phyloP scores from a whole-genome alignment of 441 rosid species.

The Erodium texanum region DNA sequence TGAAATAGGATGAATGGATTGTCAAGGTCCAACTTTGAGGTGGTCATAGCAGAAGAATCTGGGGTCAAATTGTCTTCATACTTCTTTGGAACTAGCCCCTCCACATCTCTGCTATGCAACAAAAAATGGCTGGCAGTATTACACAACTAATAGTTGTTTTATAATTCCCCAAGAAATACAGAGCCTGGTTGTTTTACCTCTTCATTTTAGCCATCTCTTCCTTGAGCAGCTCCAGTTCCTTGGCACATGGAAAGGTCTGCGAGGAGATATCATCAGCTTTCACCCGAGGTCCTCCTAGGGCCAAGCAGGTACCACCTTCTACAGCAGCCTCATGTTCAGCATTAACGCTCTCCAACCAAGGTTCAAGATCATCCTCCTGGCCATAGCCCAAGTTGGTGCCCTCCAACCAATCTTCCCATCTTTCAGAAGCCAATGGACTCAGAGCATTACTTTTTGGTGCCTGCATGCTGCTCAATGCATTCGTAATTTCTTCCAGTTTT shows the following conservation, averaged over 20 bases:
- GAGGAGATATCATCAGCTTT: slow-evolving; percentile 33
- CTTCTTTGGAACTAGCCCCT: slow-evolving; percentile 37
- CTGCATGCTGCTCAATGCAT: slow-evolving; percentile 45
- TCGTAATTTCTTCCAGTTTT: slow-evolving; percentile 56
- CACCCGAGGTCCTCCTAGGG: slow-evolving; percentile 25
- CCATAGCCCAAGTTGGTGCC: slow-evolving; percentile 53
- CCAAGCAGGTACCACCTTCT: slow-evolving; percentile 10
- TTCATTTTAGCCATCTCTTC: slow-evolving; percentile 53
- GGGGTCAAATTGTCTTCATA: slow-evolving; percentile 51
- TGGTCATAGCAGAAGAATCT: slow-evolving; percentile 48
- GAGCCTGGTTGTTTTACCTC: slow-evolving; percentile 30
- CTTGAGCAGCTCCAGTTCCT: slow-evolving; percentile 44
- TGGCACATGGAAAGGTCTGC: slow-evolving; percentile 29
- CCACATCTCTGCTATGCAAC: slow-evolving; percentile 42
- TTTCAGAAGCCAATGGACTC: slow-evolving; percentile 49
- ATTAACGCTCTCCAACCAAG: slow-evolving; percentile 38
- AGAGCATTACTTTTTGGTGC: slow-evolving; percentile 34
- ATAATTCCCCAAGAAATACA: not conserved
- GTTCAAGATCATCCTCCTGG: slow-evolving; percentile 45
- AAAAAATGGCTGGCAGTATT: too few relatives aligned
- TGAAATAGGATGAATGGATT: slow-evolving; percentile 41
- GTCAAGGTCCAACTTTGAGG: slow-evolving; percentile 45
- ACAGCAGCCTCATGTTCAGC: slow-evolving; percentile 24
- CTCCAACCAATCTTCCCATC: slow-evolving; percentile 77
- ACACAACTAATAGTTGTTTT: too few relatives aligned